Conservation (phyloP, 768 basidiomycete species). For the Tricholoma bakamatsutake region DNA sequence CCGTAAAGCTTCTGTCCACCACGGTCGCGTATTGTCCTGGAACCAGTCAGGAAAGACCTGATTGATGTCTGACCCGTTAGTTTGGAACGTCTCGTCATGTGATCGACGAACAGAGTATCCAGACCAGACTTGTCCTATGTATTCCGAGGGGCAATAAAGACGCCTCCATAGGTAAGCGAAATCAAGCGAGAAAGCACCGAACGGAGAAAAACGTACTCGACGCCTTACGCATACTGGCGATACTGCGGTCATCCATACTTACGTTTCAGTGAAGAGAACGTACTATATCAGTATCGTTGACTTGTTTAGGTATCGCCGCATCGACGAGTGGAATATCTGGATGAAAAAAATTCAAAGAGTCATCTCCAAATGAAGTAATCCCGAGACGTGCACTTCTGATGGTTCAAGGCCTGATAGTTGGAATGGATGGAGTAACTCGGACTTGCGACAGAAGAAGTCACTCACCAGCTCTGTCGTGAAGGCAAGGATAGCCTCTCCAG, state of each 20-base stretch:
- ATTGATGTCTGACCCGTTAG: background rate
- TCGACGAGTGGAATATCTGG: constrained; percentile 69
- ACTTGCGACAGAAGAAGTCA: constrained; percentile 21
- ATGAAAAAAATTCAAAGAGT: background rate
- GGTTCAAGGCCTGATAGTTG: constrained; percentile 28
- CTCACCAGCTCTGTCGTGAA: constrained; percentile 57
- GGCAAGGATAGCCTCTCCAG: constrained; percentile 41
- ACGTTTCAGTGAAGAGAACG: constrained; percentile 19
- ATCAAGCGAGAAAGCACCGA: background rate
- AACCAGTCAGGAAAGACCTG: constrained; percentile 64
- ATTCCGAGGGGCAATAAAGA: constrained; percentile 66
- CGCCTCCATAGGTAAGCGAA: constrained; percentile 34
- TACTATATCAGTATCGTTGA: constrained; percentile 59
- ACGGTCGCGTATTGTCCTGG: constrained; percentile 40
- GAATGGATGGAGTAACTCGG: background rate
- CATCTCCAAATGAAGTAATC: background rate
- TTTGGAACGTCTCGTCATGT: background rate
- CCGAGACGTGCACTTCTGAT: constrained; percentile 39
- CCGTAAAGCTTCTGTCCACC: constrained; percentile 56
- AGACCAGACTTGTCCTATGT: constrained; percentile 77
- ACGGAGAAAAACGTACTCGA: constrained; percentile 36
- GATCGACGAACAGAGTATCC: constrained; percentile 53
- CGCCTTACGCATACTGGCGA: constrained; percentile 58
- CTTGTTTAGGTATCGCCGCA: constrained; percentile 49
- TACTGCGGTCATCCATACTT: constrained; percentile 36